Evolutionary conservation across 2,329 filamentous ascomycete species (phyloP), one percentile per base, ranked within the genome.

Genomic region (Mycosphaerelloides madeirae): DNA sequence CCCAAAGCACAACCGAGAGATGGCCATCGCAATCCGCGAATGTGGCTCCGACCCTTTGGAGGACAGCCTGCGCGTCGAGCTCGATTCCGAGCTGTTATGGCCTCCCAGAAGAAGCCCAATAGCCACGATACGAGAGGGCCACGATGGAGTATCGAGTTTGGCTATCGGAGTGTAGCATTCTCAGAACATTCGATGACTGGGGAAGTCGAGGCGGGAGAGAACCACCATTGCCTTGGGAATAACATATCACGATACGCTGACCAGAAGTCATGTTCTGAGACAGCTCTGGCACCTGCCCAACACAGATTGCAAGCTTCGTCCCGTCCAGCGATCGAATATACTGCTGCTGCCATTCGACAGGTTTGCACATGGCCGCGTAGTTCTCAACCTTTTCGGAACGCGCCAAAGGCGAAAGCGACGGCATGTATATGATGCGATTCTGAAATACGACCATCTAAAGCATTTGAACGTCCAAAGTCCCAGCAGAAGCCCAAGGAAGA

Each of bases 361-460:
- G 80, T 19, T 67, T 69, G 52, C 82, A 87, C 29, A 76, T 71
- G 3, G 64, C 61, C 19, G 69, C 69, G 59, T 86, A 88, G 55
- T 85, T 79, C 3, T 69, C 67, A 29, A 90, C 82, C 44, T 68
- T 80, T 67, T 89, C 83, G 18, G 75, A 73, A 13, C 84, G 75
- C 0, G 85, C 58, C 41, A 84, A 84, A 2, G 85, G 85, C 14
- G 85, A 84, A 39, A 89, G 67, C 35, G 83, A 84, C 0, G 85
- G 84, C 70, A 88, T 87, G 66, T 89, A 90, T 47, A 90, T 84
- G 60, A 90, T 87, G 60, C 84, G 83, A 59, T 90, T 87, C 66
- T 90, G 86, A 61, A 89, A 85, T 3, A 85, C 55, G 20, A 91
- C 72, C 68, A 89, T 79, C 80, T 85, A 41, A 80, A 65, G 59